Percentiles rank a stretch among this genome's conserved stretches.
Conservation (phyloP, 139 green algal genomes). For the Trebouxia sp. region DNA sequence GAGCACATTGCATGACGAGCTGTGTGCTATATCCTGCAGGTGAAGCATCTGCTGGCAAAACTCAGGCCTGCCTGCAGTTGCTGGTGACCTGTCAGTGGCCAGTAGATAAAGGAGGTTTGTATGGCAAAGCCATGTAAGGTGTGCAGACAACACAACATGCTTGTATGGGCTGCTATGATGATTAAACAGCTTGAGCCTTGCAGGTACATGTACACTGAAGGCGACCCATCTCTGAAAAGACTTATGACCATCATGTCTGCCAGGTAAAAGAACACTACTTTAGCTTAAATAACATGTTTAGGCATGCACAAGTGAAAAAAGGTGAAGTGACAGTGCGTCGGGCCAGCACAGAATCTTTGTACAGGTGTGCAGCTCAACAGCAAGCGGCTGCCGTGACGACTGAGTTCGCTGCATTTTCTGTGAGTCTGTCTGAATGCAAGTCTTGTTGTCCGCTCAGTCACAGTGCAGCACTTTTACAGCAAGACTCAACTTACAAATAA, state of each 20-base stretch:
- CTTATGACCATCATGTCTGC: conserved; percentile 41
- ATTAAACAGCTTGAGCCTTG: neutral
- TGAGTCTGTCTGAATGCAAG: neutral
- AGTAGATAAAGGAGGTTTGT: conserved; percentile 40
- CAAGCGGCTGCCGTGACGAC: neutral
- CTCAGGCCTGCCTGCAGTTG: conserved; percentile 69
- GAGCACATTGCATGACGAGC: neutral
- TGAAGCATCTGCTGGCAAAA: conserved; percentile 65
- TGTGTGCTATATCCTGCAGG: conserved; percentile 39
- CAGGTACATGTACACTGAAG: conserved; percentile 78
- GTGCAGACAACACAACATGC: neutral
- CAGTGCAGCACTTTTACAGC: neutral
- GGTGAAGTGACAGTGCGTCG: no score
- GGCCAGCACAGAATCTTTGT: no score
- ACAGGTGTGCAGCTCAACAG: no score
- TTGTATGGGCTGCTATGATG: neutral
- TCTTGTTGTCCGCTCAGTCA: neutral
- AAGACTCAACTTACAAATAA: neutral
- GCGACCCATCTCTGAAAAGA: conserved; percentile 46
- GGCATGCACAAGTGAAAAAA: neutral
- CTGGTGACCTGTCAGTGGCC: conserved; percentile 50
- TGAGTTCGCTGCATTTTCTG: neutral
- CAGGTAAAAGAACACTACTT: no score
- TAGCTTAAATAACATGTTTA: no score
- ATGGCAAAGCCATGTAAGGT: conserved; percentile 52